phyloP scores from a whole-genome alignment of 2,329 filamentous ascomycete species.

The Eutypa lata region DNA sequence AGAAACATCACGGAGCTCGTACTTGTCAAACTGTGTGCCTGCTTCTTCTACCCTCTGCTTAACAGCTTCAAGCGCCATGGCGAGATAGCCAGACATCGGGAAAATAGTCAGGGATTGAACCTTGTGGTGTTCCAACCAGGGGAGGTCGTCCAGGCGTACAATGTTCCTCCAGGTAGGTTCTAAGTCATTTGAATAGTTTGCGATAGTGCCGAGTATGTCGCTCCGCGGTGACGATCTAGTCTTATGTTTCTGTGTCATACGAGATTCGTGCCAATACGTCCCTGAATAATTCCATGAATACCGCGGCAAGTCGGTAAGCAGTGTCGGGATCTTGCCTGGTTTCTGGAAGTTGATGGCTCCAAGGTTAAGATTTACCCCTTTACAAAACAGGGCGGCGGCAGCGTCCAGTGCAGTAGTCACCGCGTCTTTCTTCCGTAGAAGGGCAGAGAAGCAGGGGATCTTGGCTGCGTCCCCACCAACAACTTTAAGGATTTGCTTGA shows the following conservation, averaged over 20 bases:
- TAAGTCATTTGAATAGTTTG: constrained; percentile 40
- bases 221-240: constrained; percentile 37
- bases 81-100: constrained; percentile 50
- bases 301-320: constrained; percentile 42
- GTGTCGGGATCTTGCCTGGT: constrained; percentile 27
- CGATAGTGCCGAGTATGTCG: constrained; percentile 44
- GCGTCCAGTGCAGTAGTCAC: constrained; percentile 42
- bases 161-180: constrained; percentile 50
- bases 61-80: constrained; percentile 49
- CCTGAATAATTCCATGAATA: constrained; percentile 47
- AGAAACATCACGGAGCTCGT: constrained; percentile 45
- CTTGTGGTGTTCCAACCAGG: constrained; percentile 57
- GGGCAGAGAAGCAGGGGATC: constrained; percentile 40
- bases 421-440: constrained; percentile 51
- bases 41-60: constrained; percentile 30
- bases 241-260: constrained; percentile 39
- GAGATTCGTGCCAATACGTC: constrained; percentile 47
- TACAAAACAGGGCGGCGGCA: constrained; percentile 42
- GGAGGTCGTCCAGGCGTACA: constrained; percentile 44
- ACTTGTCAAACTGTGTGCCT: constrained; percentile 35
- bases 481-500: constrained; percentile 47
- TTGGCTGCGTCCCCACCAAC: constrained; percentile 39
- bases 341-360: constrained; percentile 44
- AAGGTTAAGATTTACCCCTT: constrained; percentile 42
- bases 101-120: constrained; percentile 56